A percentile compares a stretch with the other conserved stretches of the same genome.
These are phyloP conservation scores for Nitzschia sp. DNA, from an alignment of 108 stramenopile species.

Conservation along the genomic window DNA sequence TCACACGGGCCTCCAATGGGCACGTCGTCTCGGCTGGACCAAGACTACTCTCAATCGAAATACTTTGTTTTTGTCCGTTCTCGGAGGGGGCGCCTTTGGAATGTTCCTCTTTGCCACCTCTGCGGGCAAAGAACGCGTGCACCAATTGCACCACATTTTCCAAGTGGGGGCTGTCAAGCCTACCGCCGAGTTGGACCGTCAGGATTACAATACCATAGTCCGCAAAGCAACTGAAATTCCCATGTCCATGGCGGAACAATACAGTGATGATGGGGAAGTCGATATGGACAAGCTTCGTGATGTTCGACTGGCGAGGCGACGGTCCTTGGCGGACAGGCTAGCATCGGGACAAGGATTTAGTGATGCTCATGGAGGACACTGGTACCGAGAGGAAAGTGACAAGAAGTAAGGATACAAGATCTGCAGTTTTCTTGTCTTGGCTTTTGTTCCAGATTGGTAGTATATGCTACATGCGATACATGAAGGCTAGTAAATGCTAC, in stretches of 20 bases:
- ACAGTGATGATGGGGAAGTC: constrained; percentile 1
- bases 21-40: constrained; percentile 19
- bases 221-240: constrained; percentile 14
- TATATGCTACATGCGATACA: too few relatives aligned
- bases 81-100: constrained; percentile 72
- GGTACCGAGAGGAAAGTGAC: constrained; percentile 38
- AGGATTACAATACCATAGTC: constrained; percentile 4
- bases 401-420: background rate
- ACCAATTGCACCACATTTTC: constrained; percentile 76
- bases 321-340: constrained; percentile 42
- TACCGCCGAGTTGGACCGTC: constrained; percentile 12
- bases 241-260: constrained; percentile 13
- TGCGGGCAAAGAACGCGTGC: constrained; percentile 73
- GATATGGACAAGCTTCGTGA: constrained; percentile 23
- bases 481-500: background rate
- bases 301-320: constrained; percentile 36
- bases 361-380: constrained; percentile 74
- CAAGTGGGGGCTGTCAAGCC: constrained; percentile 47
- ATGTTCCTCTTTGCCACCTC: constrained; percentile 65
- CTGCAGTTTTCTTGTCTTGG: too few relatives aligned
- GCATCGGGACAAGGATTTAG: constrained; percentile 50
- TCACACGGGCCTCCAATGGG: constrained; percentile 38
- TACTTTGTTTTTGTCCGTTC: constrained; percentile 57
- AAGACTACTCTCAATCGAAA: constrained; percentile 47
- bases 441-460: too few relatives aligned